A percentile compares a stretch with the other conserved stretches of the same genome.
phyloP scores from a whole-genome alignment of 441 rosid genomes.

The Hura crepitans region DNA sequence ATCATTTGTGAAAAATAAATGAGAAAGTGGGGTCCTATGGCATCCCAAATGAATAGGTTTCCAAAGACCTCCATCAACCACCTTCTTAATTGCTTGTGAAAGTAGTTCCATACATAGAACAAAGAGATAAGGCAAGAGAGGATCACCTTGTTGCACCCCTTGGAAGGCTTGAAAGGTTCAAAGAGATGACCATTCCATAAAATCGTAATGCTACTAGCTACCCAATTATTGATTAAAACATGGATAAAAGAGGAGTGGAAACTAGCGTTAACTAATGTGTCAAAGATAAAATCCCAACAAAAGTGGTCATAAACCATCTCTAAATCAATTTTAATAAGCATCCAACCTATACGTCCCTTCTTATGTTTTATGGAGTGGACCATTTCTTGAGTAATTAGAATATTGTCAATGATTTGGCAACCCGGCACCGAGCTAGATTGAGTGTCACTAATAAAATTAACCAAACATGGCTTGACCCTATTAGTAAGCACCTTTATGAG shows the following conservation, averaged over 20 bases:
- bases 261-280: neutral
- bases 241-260: neutral
- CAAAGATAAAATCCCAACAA: accelerated
- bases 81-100: neutral
- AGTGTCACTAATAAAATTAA: too few relatives aligned
- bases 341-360: neutral
- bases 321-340: neutral
- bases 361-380: neutral
- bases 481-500: too few relatives aligned
- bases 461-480: too few relatives aligned
- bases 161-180: neutral
- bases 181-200: neutral
- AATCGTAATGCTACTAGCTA: neutral
- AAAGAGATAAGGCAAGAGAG: neutral
- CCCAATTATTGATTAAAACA: neutral
- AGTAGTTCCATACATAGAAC: neutral
- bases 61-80: neutral
- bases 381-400: neutral
- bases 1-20: neutral
- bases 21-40: neutral
- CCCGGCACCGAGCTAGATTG: too few relatives aligned
- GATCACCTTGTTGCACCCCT: neutral
- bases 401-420: neutral
- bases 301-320: neutral
- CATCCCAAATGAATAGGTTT: neutral